Evolutionary conservation across 192 early-diverging fungal species (phyloP).

Genomic region (Obelidium mucronatum): DNA sequence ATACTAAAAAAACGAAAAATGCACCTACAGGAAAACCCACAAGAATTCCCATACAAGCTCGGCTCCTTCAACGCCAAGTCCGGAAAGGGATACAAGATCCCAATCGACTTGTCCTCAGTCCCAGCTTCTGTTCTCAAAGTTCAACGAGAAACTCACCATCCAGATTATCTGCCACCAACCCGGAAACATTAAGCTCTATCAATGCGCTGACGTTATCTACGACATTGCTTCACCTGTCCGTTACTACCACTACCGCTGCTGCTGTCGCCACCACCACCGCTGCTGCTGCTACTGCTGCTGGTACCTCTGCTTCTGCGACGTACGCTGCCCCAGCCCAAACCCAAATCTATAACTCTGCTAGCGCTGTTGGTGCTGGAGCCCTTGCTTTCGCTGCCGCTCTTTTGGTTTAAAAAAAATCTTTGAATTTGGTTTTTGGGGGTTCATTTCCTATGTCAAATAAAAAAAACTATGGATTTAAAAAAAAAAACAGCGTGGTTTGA

Average conservation of each 20-base stretch:
- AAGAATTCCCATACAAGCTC: conserved; percentile 32
- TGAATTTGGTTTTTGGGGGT: no score
- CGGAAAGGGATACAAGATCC: conserved; percentile 6
- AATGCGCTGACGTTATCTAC: conserved; percentile 10
- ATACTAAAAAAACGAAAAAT: no score
- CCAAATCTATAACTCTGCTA: background rate
- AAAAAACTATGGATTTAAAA: no score
- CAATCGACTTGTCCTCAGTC: conserved; percentile 20
- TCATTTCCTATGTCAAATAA: no score
- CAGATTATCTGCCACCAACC: conserved; percentile 34
- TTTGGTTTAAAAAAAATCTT: no score
- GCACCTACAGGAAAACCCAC: no score
- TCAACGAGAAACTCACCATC: background rate
- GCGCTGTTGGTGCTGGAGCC: background rate
- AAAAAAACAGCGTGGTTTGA: no score
- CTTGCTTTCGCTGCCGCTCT: background rate
- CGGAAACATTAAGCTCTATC: conserved; percentile 18
- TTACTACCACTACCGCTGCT: background rate
- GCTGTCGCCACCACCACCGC: background rate
- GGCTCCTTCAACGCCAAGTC: conserved; percentile 9
- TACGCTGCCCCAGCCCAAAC: background rate
- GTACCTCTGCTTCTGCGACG: background rate
- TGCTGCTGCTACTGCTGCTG: background rate
- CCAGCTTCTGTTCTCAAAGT: conserved; percentile 12
- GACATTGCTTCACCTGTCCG: background rate